Percentiles rank a stretch among this genome's conserved stretches.
Conservation (phyloP, 345 rosid species). For the Citrus glauca region DNA sequence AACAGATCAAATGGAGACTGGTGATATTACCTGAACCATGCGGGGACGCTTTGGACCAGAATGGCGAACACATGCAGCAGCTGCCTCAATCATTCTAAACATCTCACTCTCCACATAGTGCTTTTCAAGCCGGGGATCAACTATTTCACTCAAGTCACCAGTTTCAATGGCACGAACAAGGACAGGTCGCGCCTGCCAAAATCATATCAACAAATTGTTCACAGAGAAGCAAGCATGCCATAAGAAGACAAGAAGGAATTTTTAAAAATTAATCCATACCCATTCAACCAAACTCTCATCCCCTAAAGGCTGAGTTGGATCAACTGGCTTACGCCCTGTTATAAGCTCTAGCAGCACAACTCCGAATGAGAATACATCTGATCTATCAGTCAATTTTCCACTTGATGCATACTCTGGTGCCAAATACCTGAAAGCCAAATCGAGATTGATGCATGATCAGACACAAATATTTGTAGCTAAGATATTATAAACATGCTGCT, state of each 20-base stretch:
- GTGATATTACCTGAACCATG: constrained; percentile 70
- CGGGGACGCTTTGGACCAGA: constrained; percentile 90
- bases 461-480: neutral
- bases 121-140: constrained; percentile 69
- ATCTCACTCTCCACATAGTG: constrained; percentile 70
- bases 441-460: neutral
- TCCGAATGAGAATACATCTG: constrained; percentile 94
- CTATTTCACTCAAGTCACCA: constrained; percentile 56
- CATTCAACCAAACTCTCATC: constrained; percentile 98
- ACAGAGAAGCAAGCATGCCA: neutral
- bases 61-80: constrained; percentile 95
- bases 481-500: neutral
- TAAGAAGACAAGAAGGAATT: neutral
- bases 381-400: constrained; percentile 91
- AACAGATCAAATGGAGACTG: neutral
- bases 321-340: constrained; percentile 93
- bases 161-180: constrained; percentile 72
- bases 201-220: neutral
- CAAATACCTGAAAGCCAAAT: constrained; percentile 55
- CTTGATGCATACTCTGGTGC: constrained; percentile 98
- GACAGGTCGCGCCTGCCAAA: constrained; percentile 72
- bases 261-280: constrained; percentile 40
- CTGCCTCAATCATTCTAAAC: constrained; percentile 81
- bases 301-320: constrained; percentile 77
- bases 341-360: constrained; percentile 94